Evolutionary conservation across 805 yeast species (phyloP), one percentile per base, ranked within the genome.

Genomic region (Kodamaea hsintzibuensis): DNA sequence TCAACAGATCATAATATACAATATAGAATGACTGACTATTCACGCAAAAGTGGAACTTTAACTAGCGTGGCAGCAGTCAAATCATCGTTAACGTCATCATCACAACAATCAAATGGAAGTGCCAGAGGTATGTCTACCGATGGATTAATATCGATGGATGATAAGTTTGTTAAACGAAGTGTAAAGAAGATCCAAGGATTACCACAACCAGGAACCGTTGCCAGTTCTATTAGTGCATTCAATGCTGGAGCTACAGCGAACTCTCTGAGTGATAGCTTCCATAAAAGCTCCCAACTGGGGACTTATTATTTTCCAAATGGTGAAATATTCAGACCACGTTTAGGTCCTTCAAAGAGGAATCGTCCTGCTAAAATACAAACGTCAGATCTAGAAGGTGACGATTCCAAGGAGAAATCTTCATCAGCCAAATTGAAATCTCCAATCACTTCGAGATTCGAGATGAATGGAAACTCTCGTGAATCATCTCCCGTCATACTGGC

Each of bases 241-340:
- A 40, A 40, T 13, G 44, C 25, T 4, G 44, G 44, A n/a, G 44
- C 44, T 25, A 19, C 44, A 13, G 13, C 18, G 19, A 22, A 8
- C 7, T 12, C n/a, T 7, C 16, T 14, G 42, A 9, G 43, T 22
- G 56, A 55, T 18, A 50, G 16, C 14, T 55, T 53, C 14, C 58
- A 55, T 35, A 62, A 59, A 50, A 52, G 57, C 9, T 50, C 53
- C 50, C 35, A 30, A 12, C 52, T 50, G 16, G 68, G 74, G 9
- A 56, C 72, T 13, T 76, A 66, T 59, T 74, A 69, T 56, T 81
- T 81, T 60, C 84, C 84, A 13, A 80, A 81, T 61, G 85, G 85
- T 48, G 85, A 81, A 60, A 71, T 79, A 1, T 81, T 80, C 62
- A 66, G 79, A 37, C 84, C 84, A 1, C 62, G 83, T 40, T 64